Conservation (phyloP, 1,139 yeast genomes). For the Komagataea norvegica region DNA sequence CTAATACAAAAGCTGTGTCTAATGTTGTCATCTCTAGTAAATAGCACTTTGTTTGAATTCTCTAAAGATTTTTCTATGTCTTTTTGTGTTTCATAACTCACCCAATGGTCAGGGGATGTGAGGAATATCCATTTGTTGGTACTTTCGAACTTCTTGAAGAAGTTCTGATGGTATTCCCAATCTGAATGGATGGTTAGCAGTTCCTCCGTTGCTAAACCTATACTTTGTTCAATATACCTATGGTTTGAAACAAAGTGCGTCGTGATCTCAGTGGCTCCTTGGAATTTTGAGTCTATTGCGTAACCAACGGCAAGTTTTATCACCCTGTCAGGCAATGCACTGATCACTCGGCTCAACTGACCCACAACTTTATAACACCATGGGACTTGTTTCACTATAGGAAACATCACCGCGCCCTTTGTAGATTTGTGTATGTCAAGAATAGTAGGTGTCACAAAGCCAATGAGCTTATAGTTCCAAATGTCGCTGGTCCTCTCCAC, state of each 20-base stretch:
- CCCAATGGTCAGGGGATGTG: slow-evolving; percentile 60
- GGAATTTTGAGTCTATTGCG: slow-evolving; percentile 30
- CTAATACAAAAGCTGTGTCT: slow-evolving; percentile 55
- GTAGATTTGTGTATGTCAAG: slow-evolving; percentile 48
- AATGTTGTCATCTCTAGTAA: slow-evolving; percentile 36
- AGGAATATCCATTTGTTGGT: slow-evolving; percentile 50
- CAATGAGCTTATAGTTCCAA: slow-evolving; percentile 38
- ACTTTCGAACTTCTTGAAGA: slow-evolving; percentile 28
- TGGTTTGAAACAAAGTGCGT: slow-evolving; percentile 38
- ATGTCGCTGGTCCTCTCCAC: slow-evolving; percentile 24
- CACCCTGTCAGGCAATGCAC: slow-evolving; percentile 10
- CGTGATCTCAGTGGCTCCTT: slow-evolving; percentile 36
- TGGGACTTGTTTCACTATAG: slow-evolving; percentile 34
- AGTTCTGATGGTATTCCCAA: slow-evolving; percentile 42
- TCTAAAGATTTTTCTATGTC: slow-evolving; percentile 37
- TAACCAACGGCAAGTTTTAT: slow-evolving; percentile 7
- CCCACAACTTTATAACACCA: slow-evolving; percentile 16
- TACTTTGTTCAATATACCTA: slow-evolving; percentile 44
- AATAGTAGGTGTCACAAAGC: slow-evolving; percentile 62
- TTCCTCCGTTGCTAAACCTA: slow-evolving; percentile 56
- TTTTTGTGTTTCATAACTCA: slow-evolving; percentile 43
- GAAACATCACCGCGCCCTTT: slow-evolving; percentile 42
- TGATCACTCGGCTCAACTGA: slow-evolving; percentile 9
- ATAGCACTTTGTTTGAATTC: slow-evolving; percentile 30
- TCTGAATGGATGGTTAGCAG: slow-evolving; percentile 43